Evolutionary conservation across 2,329 filamentous ascomycete genomes (phyloP).

Genomic region (Lachnellula cervina): DNA sequence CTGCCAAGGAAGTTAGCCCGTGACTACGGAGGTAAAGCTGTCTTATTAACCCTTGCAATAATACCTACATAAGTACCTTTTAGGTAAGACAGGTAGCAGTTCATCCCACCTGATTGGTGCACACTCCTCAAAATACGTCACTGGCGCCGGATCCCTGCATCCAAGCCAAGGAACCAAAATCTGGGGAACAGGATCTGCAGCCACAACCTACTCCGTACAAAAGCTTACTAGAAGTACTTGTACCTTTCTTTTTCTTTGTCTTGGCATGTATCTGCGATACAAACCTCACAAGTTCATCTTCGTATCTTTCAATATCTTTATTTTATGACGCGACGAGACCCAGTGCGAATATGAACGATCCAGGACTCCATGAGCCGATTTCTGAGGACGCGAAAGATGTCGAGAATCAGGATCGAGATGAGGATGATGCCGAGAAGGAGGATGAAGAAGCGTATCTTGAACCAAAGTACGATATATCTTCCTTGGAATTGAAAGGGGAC

Average conservation of each 20-base stretch:
- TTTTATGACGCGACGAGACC: not conserved
- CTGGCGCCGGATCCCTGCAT: not conserved
- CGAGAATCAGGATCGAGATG: constrained; percentile 22
- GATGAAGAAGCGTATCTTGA: constrained; percentile 27
- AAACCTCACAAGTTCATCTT: not conserved
- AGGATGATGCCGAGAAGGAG: constrained; percentile 21
- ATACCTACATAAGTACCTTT: too few species aligned
- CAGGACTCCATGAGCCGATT: constrained; percentile 28
- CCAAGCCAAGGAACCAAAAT: not conserved
- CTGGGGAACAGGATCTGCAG: not conserved
- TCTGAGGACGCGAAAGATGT: constrained; percentile 25
- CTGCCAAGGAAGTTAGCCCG: too few species aligned
- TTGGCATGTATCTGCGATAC: not conserved
- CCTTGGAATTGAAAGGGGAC: not conserved
- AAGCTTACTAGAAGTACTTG: not conserved
- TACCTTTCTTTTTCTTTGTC: not conserved
- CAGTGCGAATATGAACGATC: constrained; percentile 27
- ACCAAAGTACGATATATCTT: constrained; percentile 17
- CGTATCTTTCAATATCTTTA: not conserved
- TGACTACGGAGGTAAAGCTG: too few species aligned
- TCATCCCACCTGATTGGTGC: too few species aligned
- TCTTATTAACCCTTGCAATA: too few species aligned
- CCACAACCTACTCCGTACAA: not conserved
- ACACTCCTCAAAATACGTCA: too few species aligned
- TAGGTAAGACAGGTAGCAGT: too few species aligned